These are phyloP conservation scores for Apiotrichum sp. DNA, from an alignment of 1,284 basidiomycete genomes.

Conservation along the genomic window DNA sequence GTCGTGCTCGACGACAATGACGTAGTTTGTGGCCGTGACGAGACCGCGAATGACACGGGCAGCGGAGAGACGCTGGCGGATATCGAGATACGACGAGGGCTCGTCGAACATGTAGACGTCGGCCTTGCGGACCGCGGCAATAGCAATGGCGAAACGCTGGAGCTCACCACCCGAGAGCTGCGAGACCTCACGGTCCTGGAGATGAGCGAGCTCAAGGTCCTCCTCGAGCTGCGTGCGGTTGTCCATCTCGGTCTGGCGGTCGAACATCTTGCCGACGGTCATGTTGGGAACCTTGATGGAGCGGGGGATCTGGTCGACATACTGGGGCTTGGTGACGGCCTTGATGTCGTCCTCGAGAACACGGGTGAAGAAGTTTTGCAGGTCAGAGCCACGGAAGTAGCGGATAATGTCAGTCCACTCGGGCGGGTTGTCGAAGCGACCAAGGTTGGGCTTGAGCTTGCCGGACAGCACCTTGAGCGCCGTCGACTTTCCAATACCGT, in stretches of 20 bases:
- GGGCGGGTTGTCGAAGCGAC: slow-evolving; percentile 63
- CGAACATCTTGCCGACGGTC: slow-evolving; percentile 82
- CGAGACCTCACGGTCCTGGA: slow-evolving; percentile 71
- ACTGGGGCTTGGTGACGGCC: slow-evolving; percentile 97
- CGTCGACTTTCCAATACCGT: slow-evolving; percentile 97
- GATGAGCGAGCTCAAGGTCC: slow-evolving; percentile 76
- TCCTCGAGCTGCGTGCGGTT: slow-evolving; percentile 71
- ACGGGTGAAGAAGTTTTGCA: slow-evolving; percentile 98
- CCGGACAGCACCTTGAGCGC: slow-evolving; percentile 92
- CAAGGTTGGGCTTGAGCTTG: slow-evolving; percentile 72
- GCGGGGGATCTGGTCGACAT: slow-evolving; percentile 94
- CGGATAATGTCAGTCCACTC: slow-evolving; percentile 97
- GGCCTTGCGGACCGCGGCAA: slow-evolving; percentile 65
- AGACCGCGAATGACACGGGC: slow-evolving; percentile 89
- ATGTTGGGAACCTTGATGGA: slow-evolving; percentile 79
- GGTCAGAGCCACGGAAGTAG: slow-evolving; percentile 92
- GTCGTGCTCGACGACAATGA: slow-evolving; percentile 96
- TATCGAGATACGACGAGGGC: slow-evolving; percentile 92
- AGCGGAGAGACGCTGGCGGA: slow-evolving; percentile 88
- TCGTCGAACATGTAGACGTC: slow-evolving; percentile 72
- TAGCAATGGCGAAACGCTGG: slow-evolving; percentile 73
- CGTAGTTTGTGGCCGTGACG: slow-evolving; percentile 73
- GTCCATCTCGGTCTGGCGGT: slow-evolving; percentile 54
- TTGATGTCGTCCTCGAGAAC: slow-evolving; percentile 97
- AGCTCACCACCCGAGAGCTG: slow-evolving; percentile 93